Percentiles rank a stretch among this genome's conserved stretches.
Conservation (phyloP, 2,329 filamentous ascomycete species). For the Stagonosporopsis tanaceti region DNA sequence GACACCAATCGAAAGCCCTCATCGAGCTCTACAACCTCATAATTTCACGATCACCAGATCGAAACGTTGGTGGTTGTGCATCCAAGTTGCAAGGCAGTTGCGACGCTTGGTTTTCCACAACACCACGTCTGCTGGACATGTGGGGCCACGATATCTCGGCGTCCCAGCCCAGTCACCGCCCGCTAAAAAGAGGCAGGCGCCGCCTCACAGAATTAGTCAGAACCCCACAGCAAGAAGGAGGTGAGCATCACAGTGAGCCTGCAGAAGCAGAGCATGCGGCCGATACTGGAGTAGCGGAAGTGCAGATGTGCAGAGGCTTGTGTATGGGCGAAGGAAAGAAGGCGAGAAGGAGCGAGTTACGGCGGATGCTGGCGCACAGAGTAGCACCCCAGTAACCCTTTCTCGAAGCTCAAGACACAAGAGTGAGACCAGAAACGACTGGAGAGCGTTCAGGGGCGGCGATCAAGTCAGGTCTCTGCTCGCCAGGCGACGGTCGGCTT, state of each 20-base stretch:
- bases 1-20: constrained; percentile 27
- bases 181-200: constrained; percentile 12
- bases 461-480: background rate
- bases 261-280: background rate
- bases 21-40: constrained; percentile 31
- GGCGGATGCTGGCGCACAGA: background rate
- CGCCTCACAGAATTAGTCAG: background rate
- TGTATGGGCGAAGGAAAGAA: background rate
- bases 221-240: background rate
- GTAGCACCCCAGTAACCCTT: background rate
- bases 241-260: constrained; percentile 7
- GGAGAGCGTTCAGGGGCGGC: too few relatives aligned
- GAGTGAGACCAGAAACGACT: background rate
- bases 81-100: constrained; percentile 23
- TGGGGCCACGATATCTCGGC: constrained; percentile 11
- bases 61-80: constrained; percentile 26
- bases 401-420: background rate
- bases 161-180: constrained; percentile 27
- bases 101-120: constrained; percentile 25
- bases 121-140: constrained; percentile 12
- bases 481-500: background rate
- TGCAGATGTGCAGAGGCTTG: background rate
- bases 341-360: background rate
- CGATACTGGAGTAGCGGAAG: background rate
- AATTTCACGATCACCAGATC: background rate